phyloP scores from a whole-genome alignment of 805 yeast genomes.

The Yarrowia keelungensis region DNA sequence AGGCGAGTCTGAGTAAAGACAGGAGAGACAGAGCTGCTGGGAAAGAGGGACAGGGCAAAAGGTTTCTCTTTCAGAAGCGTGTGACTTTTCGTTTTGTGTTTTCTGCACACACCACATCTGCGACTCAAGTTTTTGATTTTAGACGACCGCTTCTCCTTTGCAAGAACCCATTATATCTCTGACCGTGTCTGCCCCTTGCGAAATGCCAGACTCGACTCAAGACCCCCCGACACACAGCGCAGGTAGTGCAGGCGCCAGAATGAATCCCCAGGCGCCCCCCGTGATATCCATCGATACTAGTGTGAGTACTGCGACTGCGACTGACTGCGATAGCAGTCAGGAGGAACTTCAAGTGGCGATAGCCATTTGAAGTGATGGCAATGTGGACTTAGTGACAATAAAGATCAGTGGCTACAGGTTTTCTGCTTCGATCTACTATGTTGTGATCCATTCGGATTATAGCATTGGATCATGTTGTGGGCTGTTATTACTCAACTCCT shows the following conservation, averaged over 20 bases:
- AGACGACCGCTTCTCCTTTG: neutral
- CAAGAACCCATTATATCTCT: conserved; percentile 3
- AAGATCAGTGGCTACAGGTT: too few relatives aligned
- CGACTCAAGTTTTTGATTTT: neutral
- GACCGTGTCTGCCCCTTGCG: conserved; percentile 7
- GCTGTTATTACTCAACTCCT: too few relatives aligned
- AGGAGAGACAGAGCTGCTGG: neutral
- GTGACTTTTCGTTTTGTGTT: neutral
- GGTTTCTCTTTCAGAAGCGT: neutral
- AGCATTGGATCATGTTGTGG: too few relatives aligned
- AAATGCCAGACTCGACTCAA: conserved; percentile 15
- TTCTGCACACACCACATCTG: neutral
- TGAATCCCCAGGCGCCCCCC: conserved; percentile 33
- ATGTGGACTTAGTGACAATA: too few relatives aligned
- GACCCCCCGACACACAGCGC: conserved; percentile 8
- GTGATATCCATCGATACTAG: conserved; percentile 38
- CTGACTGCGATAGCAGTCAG: too few relatives aligned
- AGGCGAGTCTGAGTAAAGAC: too few relatives aligned
- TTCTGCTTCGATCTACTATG: too few relatives aligned
- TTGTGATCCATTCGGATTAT: too few relatives aligned
- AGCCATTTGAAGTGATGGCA: too few relatives aligned
- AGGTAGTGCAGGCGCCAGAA: conserved; percentile 12
- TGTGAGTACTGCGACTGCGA: conserved; percentile 5
- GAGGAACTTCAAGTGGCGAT: too few relatives aligned
- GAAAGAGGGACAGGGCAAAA: neutral